These are phyloP conservation scores for Eurotiales sp. DNA, from an alignment of 2,329 filamentous ascomycete genomes.

Conservation along the genomic window DNA sequence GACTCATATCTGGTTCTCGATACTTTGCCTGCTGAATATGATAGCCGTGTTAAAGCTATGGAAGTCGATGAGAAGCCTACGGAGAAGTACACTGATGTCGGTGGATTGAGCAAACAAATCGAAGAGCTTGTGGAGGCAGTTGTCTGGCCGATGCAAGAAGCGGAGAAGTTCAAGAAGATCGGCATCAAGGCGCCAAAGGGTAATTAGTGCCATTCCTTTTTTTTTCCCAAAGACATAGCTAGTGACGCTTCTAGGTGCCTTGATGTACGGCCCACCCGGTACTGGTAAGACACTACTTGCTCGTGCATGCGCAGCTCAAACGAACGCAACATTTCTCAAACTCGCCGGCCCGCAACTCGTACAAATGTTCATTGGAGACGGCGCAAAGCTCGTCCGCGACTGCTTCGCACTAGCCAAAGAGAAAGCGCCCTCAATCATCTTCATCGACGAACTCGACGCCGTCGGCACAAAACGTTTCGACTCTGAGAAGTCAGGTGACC, in stretches of 20 bases:
- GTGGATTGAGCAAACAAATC: conserved; percentile 97
- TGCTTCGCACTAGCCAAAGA: conserved; percentile 97
- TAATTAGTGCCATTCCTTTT: conserved; percentile 52
- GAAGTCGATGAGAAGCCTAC: conserved; percentile 99
- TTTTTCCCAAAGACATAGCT: background rate
- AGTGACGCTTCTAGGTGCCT: conserved; percentile 60
- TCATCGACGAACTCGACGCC: conserved; percentile 97
- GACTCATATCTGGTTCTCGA: conserved; percentile 97
- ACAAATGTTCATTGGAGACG: conserved; percentile 99
- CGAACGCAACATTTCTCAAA: conserved; percentile 97
- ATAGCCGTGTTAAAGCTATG: conserved; percentile 99
- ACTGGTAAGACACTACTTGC: conserved; percentile 62
- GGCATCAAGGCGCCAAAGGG: conserved; percentile 99
- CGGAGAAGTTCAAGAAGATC: conserved; percentile 98
- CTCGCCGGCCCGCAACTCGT: conserved; percentile 95
- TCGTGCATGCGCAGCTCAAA: conserved; percentile 94
- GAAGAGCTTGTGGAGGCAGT: conserved; percentile 98
- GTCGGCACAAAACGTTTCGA: conserved; percentile 99
- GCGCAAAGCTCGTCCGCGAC: conserved; percentile 94
- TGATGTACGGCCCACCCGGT: conserved; percentile 80
- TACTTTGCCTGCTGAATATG: conserved; percentile 94
- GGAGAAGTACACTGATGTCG: conserved; percentile 97
- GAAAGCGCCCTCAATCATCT: conserved; percentile 98
- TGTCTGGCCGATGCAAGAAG: conserved; percentile 99
- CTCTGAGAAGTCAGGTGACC: conserved; percentile 94